Conservation (phyloP, 257 asterid species). For the Phtheirospermum japonicum region DNA sequence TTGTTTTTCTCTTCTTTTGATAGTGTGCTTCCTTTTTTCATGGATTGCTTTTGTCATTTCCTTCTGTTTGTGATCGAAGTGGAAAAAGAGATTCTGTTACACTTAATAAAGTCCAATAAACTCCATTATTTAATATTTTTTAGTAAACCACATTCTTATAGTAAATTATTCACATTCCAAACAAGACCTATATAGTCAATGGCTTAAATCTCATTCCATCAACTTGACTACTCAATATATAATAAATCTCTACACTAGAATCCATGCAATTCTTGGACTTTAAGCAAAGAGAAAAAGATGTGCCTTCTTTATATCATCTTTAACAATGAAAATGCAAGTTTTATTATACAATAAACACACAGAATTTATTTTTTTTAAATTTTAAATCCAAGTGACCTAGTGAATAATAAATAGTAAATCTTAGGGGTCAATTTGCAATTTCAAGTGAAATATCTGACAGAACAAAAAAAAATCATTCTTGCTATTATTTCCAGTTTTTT, state of each 20-base stretch:
- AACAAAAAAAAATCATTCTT: too few relatives aligned
- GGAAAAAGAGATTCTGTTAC: conserved; percentile 33
- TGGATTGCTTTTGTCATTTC: conserved; percentile 35
- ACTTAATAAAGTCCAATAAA: conserved; percentile 28
- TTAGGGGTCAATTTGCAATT: too few relatives aligned
- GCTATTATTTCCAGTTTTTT: too few relatives aligned
- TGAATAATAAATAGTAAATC: too few relatives aligned
- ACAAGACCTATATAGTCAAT: conserved; percentile 32
- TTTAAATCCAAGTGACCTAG: too few relatives aligned
- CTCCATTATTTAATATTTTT: conserved; percentile 11
- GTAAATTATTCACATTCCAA: conserved; percentile 22
- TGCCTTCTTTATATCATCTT: too few relatives aligned
- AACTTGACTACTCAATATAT: conserved; percentile 17
- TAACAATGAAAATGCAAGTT: too few relatives aligned
- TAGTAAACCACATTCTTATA: conserved; percentile 11
- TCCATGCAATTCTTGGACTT: conserved; percentile 40
- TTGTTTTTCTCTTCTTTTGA: conserved; percentile 18
- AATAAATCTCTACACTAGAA: conserved; percentile 25
- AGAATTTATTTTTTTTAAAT: too few relatives aligned
- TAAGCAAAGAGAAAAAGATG: background rate
- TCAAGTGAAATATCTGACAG: too few relatives aligned
- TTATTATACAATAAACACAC: too few relatives aligned
- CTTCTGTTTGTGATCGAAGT: conserved; percentile 33
- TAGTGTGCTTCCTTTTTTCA: conserved; percentile 22
- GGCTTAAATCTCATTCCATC: conserved; percentile 29